Conservation (phyloP, 768 basidiomycete species). For the Mycena crocata region DNA sequence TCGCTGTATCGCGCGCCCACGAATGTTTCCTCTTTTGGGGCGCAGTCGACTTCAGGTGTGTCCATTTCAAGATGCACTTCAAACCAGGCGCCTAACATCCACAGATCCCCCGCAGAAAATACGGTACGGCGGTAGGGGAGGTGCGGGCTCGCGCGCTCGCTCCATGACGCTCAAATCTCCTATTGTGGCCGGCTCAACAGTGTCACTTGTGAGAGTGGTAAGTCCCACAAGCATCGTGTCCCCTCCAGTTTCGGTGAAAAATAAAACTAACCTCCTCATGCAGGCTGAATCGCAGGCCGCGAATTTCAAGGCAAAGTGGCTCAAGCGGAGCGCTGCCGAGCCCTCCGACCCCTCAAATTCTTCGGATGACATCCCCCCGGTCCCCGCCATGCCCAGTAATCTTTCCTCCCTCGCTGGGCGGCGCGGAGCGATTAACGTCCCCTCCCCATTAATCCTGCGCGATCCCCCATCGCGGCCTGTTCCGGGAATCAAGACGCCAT, state of each 20-base stretch:
- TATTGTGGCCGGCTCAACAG: background rate
- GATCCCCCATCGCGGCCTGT: background rate
- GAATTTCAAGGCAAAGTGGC: slow-evolving; percentile 5
- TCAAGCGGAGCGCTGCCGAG: background rate
- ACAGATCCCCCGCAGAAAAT: background rate
- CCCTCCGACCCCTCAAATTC: too few relatives aligned
- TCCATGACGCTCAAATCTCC: background rate
- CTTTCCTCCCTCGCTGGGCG: slow-evolving; percentile 9
- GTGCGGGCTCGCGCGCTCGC: slow-evolving; percentile 16
- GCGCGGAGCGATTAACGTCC: slow-evolving; percentile 10
- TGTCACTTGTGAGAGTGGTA: background rate
- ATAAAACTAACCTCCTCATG: background rate
- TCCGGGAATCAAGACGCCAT: slow-evolving; percentile 3
- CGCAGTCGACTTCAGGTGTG: background rate
- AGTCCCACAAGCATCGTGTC: background rate
- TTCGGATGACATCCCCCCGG: background rate
- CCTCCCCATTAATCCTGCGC: background rate
- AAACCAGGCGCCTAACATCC: background rate
- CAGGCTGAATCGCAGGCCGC: slow-evolving; percentile 14
- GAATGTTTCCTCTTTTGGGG: background rate
- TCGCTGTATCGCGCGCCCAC: slow-evolving; percentile 4
- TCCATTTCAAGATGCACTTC: background rate
- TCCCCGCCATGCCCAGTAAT: background rate
- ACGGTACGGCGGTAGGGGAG: slow-evolving; percentile 22
- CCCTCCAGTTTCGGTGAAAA: background rate